These are phyloP conservation scores for Eucalyptus albens DNA, from an alignment of 345 rosid genomes.

Conservation along the genomic window DNA sequence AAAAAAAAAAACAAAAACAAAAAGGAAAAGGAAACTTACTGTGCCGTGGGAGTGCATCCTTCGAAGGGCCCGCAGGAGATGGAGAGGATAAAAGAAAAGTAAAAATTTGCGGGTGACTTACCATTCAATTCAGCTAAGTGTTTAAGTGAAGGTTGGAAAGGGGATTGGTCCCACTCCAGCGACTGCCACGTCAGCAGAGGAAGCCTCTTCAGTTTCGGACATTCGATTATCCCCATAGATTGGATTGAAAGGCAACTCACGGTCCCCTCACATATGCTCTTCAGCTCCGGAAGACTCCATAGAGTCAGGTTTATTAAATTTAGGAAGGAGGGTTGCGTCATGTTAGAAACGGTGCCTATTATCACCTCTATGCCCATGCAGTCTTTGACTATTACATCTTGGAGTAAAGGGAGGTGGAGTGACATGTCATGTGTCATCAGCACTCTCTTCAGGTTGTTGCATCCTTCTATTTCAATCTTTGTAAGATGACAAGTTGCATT, in stretches of 20 bases:
- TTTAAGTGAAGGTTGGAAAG: no score
- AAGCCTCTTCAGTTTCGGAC: no score
- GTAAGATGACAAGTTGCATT: fast-evolving
- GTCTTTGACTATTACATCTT: fast-evolving
- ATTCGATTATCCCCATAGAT: fast-evolving
- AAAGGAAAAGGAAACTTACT: no score
- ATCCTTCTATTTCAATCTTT: fast-evolving
- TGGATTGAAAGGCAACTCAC: not conserved
- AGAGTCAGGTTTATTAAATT: fast-evolving
- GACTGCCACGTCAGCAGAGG: no score
- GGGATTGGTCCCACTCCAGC: no score
- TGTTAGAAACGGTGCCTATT: no score
- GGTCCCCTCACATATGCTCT: not conserved
- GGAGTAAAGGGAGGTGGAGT: fast-evolving
- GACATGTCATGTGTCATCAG: not conserved
- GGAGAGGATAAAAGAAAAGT: no score
- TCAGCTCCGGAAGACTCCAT: fast-evolving
- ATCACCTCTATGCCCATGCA: not conserved
- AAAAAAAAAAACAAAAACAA: no score
- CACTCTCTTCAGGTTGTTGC: not conserved
- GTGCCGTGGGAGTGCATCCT: no score
- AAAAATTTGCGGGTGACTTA: no score
- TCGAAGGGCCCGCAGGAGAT: no score
- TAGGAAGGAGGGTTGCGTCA: not conserved
- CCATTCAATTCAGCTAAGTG: fast-evolving